Evolutionary conservation across 2,329 filamentous ascomycete species (phyloP), one percentile per base, ranked within the genome.

Genomic region (Coleophoma crateriformis): DNA sequence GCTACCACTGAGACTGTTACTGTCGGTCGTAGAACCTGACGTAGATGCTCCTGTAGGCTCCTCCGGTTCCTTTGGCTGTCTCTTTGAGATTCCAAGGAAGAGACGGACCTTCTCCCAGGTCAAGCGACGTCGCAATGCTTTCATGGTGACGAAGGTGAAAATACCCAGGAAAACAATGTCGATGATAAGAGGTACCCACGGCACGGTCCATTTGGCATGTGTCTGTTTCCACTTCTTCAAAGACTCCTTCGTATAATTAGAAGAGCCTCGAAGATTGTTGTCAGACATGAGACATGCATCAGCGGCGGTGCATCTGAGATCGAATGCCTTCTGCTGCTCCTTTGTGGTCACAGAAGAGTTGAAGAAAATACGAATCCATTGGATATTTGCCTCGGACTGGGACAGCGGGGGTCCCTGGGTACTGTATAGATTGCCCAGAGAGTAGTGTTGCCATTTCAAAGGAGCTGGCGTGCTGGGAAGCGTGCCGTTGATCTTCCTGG

Each of bases 351-450:
- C 54, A 1, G 73, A 74, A 1, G 71, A 72, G 54, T 76, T 76
- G 66, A 76, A 76, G 56, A 76, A 76, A 27, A 71, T 61, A n/a
- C 73, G 67, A 10, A 71, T 65, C 69, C 71, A 76, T 7, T 64
- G 69, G 33, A 76, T 57, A 20, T 69, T 69, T 5, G 73, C 73
- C 17, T 62, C 57, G 2, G 70, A 67, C n/a, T 57, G 60, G 17
- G 63, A 63, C 14, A 38, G 43, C 2, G 73, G 72, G 13, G 74
- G 74, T 4, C 73, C 73, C 55, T 70, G 61, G 64, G 71, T 75
- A 2, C 63, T 70, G 52, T 67, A 68, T 12, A 58, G 53, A 52
- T 75, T 71, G 10, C 73, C 73, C 8, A 65, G 68, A 0, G 72
- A 74, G 73, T 73, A 76, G 56, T 76, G 73, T 55, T 72, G 71